These are phyloP conservation scores for Umbelopsis ramanniana DNA, from an alignment of 192 early-diverging fungal genomes.

Conservation along the genomic window DNA sequence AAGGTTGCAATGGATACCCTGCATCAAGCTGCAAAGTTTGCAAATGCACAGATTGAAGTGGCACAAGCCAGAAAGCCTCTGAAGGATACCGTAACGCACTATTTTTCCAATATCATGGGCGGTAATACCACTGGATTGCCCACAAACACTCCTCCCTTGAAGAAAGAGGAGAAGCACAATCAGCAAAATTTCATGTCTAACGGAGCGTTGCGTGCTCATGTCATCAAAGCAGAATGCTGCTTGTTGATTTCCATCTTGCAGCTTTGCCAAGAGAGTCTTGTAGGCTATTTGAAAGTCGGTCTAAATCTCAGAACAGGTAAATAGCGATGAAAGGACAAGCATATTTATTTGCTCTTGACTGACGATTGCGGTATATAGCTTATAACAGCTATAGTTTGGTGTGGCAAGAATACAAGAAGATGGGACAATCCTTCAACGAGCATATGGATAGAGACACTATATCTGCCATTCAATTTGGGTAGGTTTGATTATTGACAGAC, in stretches of 20 bases:
- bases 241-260: conserved; percentile 54
- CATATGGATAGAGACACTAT: conserved; percentile 58
- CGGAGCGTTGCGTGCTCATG: conserved; percentile 54
- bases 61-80: conserved; percentile 47
- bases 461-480: conserved; percentile 61
- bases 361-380: conserved; percentile 25
- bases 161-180: conserved; percentile 17
- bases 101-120: conserved; percentile 46
- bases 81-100: conserved; percentile 42
- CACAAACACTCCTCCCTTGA: conserved; percentile 31
- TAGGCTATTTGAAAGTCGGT: conserved; percentile 56
- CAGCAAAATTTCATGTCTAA: conserved; percentile 49
- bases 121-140: conserved; percentile 36
- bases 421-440: conserved; percentile 51
- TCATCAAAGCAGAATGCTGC: conserved; percentile 55
- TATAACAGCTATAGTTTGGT: conserved; percentile 60
- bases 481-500: not conserved
- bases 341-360: not conserved
- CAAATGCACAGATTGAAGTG: conserved; percentile 54
- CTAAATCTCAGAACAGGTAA: conserved; percentile 60
- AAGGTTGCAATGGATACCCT: conserved; percentile 46
- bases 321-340: not conserved
- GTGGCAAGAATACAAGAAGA: conserved; percentile 58
- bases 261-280: conserved; percentile 51
- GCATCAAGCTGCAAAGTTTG: conserved; percentile 45